phyloP scores from a whole-genome alignment of 2,329 filamentous ascomycete genomes.

The Aspergillus ochraceoroseus region DNA sequence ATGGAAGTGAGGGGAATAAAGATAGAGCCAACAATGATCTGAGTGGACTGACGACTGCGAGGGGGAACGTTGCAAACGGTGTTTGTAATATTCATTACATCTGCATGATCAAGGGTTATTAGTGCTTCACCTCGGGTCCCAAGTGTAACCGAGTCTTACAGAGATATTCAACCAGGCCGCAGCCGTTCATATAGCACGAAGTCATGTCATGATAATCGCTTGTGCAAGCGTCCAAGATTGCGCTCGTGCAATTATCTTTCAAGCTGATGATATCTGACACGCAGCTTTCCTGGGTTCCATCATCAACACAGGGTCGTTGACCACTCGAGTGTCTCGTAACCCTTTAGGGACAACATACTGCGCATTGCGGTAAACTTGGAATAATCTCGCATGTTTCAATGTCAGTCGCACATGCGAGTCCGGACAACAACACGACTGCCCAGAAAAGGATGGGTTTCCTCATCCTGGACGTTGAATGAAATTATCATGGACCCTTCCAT shows the following conservation, averaged over 20 bases:
- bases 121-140: background rate
- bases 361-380: too few species aligned
- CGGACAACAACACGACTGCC: too few species aligned
- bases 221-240: background rate
- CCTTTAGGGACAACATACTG: too few species aligned
- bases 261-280: too few species aligned
- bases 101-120: background rate
- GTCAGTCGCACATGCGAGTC: too few species aligned
- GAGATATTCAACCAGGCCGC: constrained; percentile 2
- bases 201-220: background rate
- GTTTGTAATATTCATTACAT: constrained; percentile 6
- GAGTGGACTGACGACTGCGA: constrained; percentile 1
- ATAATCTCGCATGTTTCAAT: too few species aligned
- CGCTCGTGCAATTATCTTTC: background rate
- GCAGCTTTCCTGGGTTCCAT: background rate
- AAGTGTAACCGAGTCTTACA: background rate
- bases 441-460: too few species aligned
- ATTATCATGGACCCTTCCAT: too few species aligned
- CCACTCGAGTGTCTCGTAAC: too few species aligned
- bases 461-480: too few species aligned
- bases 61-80: constrained; percentile 6
- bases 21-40: constrained; percentile 3
- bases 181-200: constrained; percentile 1
- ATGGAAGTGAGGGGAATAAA: constrained; percentile 2
- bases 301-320: too few species aligned